Evolutionary conservation across 306 rosid genomes (phyloP).

Genomic region (Prunus campanulata): DNA sequence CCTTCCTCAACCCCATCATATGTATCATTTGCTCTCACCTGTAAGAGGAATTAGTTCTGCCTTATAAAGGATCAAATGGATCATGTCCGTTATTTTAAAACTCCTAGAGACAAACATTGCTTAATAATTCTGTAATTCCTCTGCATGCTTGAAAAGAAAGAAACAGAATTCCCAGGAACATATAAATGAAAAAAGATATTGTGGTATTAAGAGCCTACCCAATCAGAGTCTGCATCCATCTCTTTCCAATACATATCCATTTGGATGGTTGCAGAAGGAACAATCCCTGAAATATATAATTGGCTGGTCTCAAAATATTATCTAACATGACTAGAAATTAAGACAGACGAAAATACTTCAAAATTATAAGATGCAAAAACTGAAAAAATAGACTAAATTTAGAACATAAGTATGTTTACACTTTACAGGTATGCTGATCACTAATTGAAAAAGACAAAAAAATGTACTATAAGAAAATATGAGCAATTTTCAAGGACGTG

Average conservation of each 20-base stretch:
- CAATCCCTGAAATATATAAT: constrained; percentile 57
- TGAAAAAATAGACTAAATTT: neutral
- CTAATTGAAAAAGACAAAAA: neutral
- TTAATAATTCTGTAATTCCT: constrained; percentile 11
- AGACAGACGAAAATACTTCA: neutral
- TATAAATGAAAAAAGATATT: neutral
- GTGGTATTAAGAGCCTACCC: constrained; percentile 67
- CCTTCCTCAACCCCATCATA: constrained; percentile 81
- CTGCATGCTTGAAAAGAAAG: constrained; percentile 12
- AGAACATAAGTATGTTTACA: neutral
- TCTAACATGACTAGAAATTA: constrained; percentile 6
- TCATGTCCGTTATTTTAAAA: neutral
- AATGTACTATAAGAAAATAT: neutral
- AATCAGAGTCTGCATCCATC: constrained; percentile 85
- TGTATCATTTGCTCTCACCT: constrained; percentile 88
- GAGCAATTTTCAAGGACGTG: neutral
- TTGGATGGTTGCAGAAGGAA: constrained; percentile 67
- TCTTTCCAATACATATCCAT: constrained; percentile 95
- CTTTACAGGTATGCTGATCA: neutral
- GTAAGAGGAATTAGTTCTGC: constrained; percentile 27
- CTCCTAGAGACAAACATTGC: constrained; percentile 14
- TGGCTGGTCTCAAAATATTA: constrained; percentile 23
- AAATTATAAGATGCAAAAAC: neutral
- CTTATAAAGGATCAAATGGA: constrained; percentile 24
- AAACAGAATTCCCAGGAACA: constrained; percentile 9